A percentile compares a stretch with the other conserved stretches of the same genome.
phyloP scores from a whole-genome alignment of 1,139 yeast species.

The Hansenula lynferdii region DNA sequence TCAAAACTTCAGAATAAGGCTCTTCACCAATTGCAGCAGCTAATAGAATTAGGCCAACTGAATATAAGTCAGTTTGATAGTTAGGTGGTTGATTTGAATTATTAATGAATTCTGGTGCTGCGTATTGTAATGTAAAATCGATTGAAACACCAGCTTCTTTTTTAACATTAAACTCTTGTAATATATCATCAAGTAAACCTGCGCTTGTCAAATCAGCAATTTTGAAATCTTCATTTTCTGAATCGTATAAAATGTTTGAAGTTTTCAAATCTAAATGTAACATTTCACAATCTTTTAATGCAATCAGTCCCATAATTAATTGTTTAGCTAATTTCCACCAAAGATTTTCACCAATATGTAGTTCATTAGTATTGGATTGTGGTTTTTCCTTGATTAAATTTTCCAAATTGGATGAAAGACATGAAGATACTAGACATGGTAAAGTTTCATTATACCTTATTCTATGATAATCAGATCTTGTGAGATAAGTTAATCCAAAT shows the following conservation, averaged over 20 bases:
- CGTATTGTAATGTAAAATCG: slow-evolving; percentile 31
- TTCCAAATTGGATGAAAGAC: slow-evolving; percentile 22
- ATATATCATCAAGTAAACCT: slow-evolving; percentile 12
- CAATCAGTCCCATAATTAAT: slow-evolving; percentile 21
- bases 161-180: slow-evolving; percentile 9
- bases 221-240: slow-evolving; percentile 21
- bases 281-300: slow-evolving; percentile 21
- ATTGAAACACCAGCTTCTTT: slow-evolving; percentile 16
- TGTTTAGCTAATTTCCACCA: slow-evolving; percentile 28
- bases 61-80: slow-evolving; percentile 27
- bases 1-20: slow-evolving; percentile 24
- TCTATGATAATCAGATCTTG: slow-evolving; percentile 9
- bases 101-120: slow-evolving; percentile 30
- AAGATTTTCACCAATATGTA: slow-evolving; percentile 19
- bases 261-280: slow-evolving; percentile 31
- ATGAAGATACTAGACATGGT: slow-evolving; percentile 27
- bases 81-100: slow-evolving; percentile 21
- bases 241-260: slow-evolving; percentile 27
- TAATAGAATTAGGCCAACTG: slow-evolving; percentile 29
- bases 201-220: slow-evolving; percentile 34
- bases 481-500: slow-evolving; percentile 22
- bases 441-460: slow-evolving; percentile 20
- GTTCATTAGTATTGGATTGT: slow-evolving; percentile 2
- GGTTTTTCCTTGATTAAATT: slow-evolving; percentile 12
- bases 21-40: slow-evolving; percentile 29